Base-by-base conservation (phyloP, 306 rosid genomes). In the Echinosophora koreensis region DNA sequence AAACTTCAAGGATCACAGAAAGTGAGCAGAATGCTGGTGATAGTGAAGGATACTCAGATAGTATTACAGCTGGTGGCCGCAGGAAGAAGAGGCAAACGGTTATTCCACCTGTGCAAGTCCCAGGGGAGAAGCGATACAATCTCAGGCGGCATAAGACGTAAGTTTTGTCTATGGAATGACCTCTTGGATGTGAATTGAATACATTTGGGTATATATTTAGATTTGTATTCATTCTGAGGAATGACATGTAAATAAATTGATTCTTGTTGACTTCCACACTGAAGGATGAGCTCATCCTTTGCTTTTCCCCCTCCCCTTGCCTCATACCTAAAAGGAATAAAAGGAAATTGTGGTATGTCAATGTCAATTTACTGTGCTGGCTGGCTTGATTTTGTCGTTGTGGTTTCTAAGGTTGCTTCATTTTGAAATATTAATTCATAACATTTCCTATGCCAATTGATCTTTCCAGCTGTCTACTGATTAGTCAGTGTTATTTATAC, bases 121-220 rank as follows among this genome's bases (percentile, higher is more conserved):
- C 89, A 6, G 91, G 92, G 39, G 91, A 82, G 84, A 89, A 56
- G 70, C 85, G 97, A 68, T 95, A 92, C 84, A 89, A 92, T 82
- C 90, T 95, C 77, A 95, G 99, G 82, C 88, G 73, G 41, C 96
- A 81, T 69, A 88, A 84, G 89, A 87, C 4, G 99, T 95, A 90
- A 86, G 99, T 91, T 73, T 59, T 52, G 80, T 79, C 49, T 68
- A 62, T 56, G 41, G 81, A 67, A 39, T 69, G 17, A 3, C 16
- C 38, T 72, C 28, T 46, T 61, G 47, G 66, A 69, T 71, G 79
- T 68, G 52, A 63, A 56, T 27, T 42, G n/a, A 42, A 38, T 46
- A 8, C 50, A 9, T 38, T 71, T 52, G 73, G 30, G 35, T 58
- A 17, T 73, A n/a, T 72, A 38, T 67, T 66, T 72, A 55, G 42